A percentile compares a stretch with the other conserved stretches of the same genome.
Evolutionary conservation across 495 filamentous ascomycete genomes (phyloP).

Genomic region (Letharia lupina): DNA sequence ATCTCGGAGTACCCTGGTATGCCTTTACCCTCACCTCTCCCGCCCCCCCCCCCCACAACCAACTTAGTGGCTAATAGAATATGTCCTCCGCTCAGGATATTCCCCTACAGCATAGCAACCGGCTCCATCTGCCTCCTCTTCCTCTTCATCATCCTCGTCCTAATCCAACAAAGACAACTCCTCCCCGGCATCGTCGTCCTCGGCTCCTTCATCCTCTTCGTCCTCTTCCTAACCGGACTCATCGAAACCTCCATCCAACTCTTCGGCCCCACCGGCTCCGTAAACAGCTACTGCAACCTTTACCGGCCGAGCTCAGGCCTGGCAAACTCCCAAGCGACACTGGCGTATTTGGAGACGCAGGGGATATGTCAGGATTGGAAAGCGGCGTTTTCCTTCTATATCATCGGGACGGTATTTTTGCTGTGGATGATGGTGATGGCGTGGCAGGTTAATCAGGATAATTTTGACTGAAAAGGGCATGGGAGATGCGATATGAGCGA

Average conservation of each 20-base stretch:
- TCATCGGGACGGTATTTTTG: constrained; percentile 76
- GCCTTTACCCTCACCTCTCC: constrained; percentile 21
- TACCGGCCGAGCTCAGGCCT: constrained; percentile 50
- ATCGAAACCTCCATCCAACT: constrained; percentile 85
- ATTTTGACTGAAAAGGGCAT: constrained; percentile 32
- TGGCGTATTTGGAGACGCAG: constrained; percentile 71
- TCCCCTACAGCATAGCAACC: constrained; percentile 80
- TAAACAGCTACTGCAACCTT: constrained; percentile 71
- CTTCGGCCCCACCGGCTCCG: constrained; percentile 66
- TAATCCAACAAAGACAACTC: constrained; percentile 69
- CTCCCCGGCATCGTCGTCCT: constrained; percentile 86
- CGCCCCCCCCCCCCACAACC: background rate
- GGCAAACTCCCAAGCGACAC: constrained; percentile 50
- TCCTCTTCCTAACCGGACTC: constrained; percentile 85
- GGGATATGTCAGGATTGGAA: constrained; percentile 48
- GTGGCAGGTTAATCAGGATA: constrained; percentile 71
- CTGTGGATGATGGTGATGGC: constrained; percentile 94
- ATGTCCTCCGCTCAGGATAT: constrained; percentile 54
- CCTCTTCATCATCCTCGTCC: constrained; percentile 59
- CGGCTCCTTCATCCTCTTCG: constrained; percentile 86
- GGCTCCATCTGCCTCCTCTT: constrained; percentile 63
- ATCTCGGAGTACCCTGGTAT: constrained; percentile 74
- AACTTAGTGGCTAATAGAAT: background rate
- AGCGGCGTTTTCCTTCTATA: constrained; percentile 53
- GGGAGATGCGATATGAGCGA: background rate